These are phyloP conservation scores for Cyclospora cayetanensis DNA, from an alignment of 169 alveolate species.

Conservation along the genomic window DNA sequence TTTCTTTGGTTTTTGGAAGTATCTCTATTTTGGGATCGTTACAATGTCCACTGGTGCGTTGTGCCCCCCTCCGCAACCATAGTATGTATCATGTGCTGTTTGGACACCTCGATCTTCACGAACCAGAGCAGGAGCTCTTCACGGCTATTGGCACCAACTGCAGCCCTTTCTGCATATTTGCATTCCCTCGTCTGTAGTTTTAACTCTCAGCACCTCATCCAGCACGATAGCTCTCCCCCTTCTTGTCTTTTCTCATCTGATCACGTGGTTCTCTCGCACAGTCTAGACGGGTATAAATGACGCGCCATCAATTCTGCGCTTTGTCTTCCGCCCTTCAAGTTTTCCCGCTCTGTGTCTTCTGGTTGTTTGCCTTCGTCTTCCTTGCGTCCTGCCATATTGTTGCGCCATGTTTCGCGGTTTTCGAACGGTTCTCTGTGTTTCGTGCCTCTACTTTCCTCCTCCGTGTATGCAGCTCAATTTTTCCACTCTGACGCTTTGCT, in stretches of 20 bases:
- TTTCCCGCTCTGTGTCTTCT: neutral
- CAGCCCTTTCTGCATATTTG: neutral
- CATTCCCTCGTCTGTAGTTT: too few species aligned
- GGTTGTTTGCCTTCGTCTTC: too few species aligned
- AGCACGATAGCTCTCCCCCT: neutral
- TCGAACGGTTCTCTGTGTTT: neutral
- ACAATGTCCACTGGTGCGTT: slow-evolving; percentile 36
- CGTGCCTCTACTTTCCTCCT: neutral
- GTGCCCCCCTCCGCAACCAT: neutral
- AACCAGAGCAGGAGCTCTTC: too few species aligned
- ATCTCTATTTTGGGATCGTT: slow-evolving; percentile 1
- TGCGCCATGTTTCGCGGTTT: neutral
- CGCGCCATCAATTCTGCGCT: neutral
- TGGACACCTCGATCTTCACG: too few species aligned
- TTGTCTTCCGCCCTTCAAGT: neutral
- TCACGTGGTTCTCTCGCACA: too few species aligned
- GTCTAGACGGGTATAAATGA: neutral
- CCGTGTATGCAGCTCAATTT: neutral
- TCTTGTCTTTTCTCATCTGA: neutral
- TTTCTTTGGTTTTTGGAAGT: neutral
- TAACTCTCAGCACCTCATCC: too few species aligned
- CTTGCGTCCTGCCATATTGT: neutral
- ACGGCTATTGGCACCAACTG: neutral
- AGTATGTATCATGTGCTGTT: neutral
- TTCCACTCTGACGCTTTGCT: neutral